A percentile compares a stretch with the other conserved stretches of the same genome.
Conservation (phyloP, 352 stramenopile species). For the Nannochloropsis limnetica region DNA sequence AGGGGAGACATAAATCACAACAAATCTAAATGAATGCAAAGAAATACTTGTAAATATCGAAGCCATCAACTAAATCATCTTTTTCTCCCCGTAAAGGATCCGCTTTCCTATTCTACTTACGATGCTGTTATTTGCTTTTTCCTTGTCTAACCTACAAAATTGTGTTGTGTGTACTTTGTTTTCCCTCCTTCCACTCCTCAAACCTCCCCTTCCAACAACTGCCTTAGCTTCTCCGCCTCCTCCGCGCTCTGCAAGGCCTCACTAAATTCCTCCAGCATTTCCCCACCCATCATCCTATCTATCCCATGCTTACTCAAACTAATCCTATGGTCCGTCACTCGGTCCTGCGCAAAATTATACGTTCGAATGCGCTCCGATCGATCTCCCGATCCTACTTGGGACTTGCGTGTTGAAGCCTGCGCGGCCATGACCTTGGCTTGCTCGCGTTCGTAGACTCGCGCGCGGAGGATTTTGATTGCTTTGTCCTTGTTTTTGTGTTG, state of each 20-base stretch:
- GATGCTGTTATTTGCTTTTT: neutral
- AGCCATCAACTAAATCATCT: neutral
- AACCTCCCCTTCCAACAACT: neutral
- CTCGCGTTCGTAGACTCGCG: slow-evolving; percentile 74
- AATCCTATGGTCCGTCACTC: slow-evolving; percentile 81
- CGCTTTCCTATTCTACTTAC: neutral
- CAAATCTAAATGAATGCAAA: neutral
- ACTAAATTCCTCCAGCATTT: slow-evolving; percentile 77
- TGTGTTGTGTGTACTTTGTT: neutral
- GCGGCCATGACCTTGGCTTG: slow-evolving; percentile 43
- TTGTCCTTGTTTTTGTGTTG: slow-evolving; percentile 86
- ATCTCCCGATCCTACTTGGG: slow-evolving; percentile 74
- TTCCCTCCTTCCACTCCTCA: neutral
- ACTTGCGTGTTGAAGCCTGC: slow-evolving; percentile 54
- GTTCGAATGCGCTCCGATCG: slow-evolving; percentile 80
- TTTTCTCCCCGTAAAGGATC: neutral
- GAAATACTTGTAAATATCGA: neutral
- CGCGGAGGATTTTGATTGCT: slow-evolving; percentile 74
- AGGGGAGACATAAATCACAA: too few species aligned
- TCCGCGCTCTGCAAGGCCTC: slow-evolving; percentile 51
- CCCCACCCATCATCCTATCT: slow-evolving; percentile 73
- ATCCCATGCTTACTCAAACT: slow-evolving; percentile 66
- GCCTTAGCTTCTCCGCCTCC: slow-evolving; percentile 30
- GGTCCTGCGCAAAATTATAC: slow-evolving; percentile 83
- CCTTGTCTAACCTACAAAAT: neutral